phyloP scores from a whole-genome alignment of 1,284 basidiomycete species.

The Phylloboletellus chloephorus region DNA sequence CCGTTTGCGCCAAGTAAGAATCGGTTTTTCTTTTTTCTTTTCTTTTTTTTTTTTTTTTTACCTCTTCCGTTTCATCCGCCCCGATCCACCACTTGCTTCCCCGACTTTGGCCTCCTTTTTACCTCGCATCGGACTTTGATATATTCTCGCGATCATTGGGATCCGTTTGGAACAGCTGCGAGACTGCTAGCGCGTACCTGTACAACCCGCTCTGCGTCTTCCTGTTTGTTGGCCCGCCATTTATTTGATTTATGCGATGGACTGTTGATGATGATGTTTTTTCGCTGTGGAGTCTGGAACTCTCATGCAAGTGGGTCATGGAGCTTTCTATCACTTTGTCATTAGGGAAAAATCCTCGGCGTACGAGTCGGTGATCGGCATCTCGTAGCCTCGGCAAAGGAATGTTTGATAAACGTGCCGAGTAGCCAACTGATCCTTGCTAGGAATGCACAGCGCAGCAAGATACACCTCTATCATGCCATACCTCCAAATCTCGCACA shows the following conservation, averaged over 20 bases:
- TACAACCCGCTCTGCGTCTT: constrained; percentile 17
- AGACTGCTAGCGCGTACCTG: constrained; percentile 22
- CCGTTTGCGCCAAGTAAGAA: constrained; percentile 26
- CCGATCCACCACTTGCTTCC: background rate
- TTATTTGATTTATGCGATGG: constrained; percentile 17
- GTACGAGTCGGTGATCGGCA: no score
- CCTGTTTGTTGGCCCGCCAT: constrained; percentile 9
- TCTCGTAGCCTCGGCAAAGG: no score
- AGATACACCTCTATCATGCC: no score
- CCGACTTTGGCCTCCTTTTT: constrained; percentile 1
- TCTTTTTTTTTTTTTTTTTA: constrained; percentile 6
- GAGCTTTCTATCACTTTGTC: no score
- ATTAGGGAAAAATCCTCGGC: no score
- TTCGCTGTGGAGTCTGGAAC: background rate
- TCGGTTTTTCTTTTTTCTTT: background rate
- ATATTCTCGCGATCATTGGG: constrained; percentile 8
- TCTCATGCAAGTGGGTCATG: no score
- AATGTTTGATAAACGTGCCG: no score
- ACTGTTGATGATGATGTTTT: constrained; percentile 4
- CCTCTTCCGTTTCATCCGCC: background rate
- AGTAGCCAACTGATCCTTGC: no score
- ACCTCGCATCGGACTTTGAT: constrained; percentile 18
- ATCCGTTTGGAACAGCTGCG: constrained; percentile 18
- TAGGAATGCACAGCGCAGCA: no score
- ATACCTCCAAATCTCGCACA: no score